phyloP scores from a whole-genome alignment of 2,329 filamentous ascomycete genomes.

The Helotiales sp. region DNA sequence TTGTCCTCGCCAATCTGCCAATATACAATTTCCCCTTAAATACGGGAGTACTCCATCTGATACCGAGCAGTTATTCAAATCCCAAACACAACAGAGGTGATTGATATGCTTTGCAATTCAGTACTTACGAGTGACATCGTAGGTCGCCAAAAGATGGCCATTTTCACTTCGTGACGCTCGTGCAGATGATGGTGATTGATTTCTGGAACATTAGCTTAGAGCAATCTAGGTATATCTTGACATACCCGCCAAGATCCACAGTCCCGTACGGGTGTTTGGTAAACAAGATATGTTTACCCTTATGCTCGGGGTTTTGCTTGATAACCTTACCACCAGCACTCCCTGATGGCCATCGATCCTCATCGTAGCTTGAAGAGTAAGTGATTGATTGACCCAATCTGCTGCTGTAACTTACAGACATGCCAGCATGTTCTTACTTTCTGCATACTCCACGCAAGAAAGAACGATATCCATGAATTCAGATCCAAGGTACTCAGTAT shows the following conservation, averaged over 20 bases:
- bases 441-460: slow-evolving; percentile 43
- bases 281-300: slow-evolving; percentile 41
- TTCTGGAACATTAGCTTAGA: slow-evolving; percentile 8
- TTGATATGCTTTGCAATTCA: too few relatives aligned
- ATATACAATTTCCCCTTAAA: too few relatives aligned
- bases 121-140: slow-evolving; percentile 29
- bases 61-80: not conserved
- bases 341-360: slow-evolving; percentile 44
- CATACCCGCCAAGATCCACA: slow-evolving; percentile 17
- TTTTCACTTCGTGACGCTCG: slow-evolving; percentile 34
- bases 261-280: slow-evolving; percentile 33
- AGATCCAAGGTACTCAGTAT: slow-evolving; percentile 43
- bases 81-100: not conserved
- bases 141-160: slow-evolving; percentile 39
- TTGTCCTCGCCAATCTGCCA: too few relatives aligned
- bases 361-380: slow-evolving; percentile 37
- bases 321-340: slow-evolving; percentile 41
- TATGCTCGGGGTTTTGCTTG: slow-evolving; percentile 37
- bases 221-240: not conserved
- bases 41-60: not conserved
- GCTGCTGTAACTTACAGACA: slow-evolving; percentile 35
- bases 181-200: slow-evolving; percentile 17
- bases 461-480: slow-evolving; percentile 43
- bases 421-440: slow-evolving; percentile 43
- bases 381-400: not conserved